Conservation (phyloP, 2,329 filamentous ascomycete genomes). For the Apiospora sp. region DNA sequence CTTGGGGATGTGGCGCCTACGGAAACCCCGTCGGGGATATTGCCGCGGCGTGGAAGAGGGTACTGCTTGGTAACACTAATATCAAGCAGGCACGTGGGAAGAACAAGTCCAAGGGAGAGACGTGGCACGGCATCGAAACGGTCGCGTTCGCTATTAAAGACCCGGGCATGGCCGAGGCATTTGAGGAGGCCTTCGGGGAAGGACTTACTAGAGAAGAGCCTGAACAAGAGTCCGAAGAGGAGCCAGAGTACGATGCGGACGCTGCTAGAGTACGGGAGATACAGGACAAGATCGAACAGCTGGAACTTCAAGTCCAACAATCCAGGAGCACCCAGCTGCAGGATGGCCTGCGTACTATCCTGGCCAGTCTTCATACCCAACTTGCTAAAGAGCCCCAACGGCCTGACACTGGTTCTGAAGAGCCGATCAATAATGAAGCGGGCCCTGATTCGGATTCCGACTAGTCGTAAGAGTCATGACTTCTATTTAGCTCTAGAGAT, state of each 20-base stretch:
- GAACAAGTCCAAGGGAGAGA: constrained; percentile 38
- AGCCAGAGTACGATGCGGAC: constrained; percentile 30
- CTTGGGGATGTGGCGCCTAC: constrained; percentile 71
- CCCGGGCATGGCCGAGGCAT: constrained; percentile 57
- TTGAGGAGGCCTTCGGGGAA: constrained; percentile 56
- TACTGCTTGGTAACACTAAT: constrained; percentile 43
- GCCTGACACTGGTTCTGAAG: not conserved
- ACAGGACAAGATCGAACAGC: constrained; percentile 38
- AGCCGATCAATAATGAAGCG: not conserved
- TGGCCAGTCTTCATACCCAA: constrained; percentile 1
- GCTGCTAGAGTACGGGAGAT: constrained; percentile 35
- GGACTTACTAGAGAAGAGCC: constrained; percentile 44
- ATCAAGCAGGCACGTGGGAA: constrained; percentile 29
- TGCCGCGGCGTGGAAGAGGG: constrained; percentile 61
- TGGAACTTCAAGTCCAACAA: constrained; percentile 37
- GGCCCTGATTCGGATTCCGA: not conserved
- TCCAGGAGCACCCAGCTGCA: constrained; percentile 39
- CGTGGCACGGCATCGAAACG: constrained; percentile 56
- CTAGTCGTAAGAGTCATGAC: no score
- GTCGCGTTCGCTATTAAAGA: constrained; percentile 67
- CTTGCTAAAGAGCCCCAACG: not conserved
- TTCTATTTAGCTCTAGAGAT: not conserved
- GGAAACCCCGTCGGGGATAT: constrained; percentile 68
- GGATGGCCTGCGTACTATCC: constrained; percentile 33
- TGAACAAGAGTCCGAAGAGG: constrained; percentile 30